Conservation (phyloP, 306 rosid species). For the Citrullus amarus region DNA sequence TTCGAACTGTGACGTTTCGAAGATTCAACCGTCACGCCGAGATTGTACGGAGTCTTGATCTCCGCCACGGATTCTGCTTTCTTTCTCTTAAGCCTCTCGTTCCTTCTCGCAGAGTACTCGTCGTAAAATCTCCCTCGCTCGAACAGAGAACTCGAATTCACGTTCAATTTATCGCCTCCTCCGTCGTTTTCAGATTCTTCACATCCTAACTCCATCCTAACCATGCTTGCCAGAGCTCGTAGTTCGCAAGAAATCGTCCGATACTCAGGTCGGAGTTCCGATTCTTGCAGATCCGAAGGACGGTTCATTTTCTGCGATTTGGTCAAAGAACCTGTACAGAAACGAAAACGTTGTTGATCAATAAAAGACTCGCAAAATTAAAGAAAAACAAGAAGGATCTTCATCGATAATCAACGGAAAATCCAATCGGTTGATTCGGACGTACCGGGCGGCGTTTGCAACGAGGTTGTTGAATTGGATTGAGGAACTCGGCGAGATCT, state of each 20-base stretch:
- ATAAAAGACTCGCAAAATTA: not conserved
- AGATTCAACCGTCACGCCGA: constrained; percentile 70
- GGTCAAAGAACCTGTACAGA: constrained; percentile 42
- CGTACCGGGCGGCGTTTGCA: constrained; percentile 62
- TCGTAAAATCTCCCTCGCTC: constrained; percentile 77
- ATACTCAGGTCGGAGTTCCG: constrained; percentile 62
- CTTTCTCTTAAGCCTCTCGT: constrained; percentile 75
- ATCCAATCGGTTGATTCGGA: not conserved
- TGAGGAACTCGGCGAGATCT: constrained; percentile 32
- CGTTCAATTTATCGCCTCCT: not conserved
- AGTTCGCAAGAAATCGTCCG: constrained; percentile 59
- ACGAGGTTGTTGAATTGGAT: constrained; percentile 19
- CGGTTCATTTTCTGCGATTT: constrained; percentile 35
- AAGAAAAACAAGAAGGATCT: not conserved
- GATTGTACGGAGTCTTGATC: constrained; percentile 17
- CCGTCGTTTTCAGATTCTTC: constrained; percentile 8
- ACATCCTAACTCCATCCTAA: constrained; percentile 32
- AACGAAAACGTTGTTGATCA: not conserved
- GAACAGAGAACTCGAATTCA: constrained; percentile 23
- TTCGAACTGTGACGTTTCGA: constrained; percentile 44
- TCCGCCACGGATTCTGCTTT: constrained; percentile 21
- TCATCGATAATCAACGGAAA: not conserved
- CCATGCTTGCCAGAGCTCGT: constrained; percentile 45
- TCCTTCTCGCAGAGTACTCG: constrained; percentile 73
- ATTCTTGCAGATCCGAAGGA: constrained; percentile 18